Base-by-base conservation (phyloP, 108 stramenopile species). In the Cyclotella choctawhatcheeana region DNA sequence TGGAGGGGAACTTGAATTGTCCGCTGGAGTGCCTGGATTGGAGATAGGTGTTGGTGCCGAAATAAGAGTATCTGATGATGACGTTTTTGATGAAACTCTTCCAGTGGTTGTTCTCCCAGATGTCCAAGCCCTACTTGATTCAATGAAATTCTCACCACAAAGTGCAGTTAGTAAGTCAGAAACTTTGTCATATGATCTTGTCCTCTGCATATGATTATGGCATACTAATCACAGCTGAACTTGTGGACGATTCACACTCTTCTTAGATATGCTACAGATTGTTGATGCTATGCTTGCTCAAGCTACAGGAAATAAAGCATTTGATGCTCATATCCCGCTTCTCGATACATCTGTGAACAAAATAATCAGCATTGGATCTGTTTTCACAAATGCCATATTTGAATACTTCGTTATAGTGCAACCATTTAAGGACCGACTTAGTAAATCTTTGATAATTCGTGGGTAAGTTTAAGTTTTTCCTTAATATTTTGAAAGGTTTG, bases 21-120 rank as follows among this genome's bases (percentile, higher is more conserved):
- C 37, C 6, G 70, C 59, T 3, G 62, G 43, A 14, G 21, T 71
- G 0, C 59, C 58, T 40, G 70, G 70, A n/a, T 25, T 65, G 51
- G 50, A 56, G 55, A n/a, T 55, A 26, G 64, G 35, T 24, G 44
- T 31, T 45, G 73, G 73, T 2, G 34, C 58, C 27, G 33, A 12
- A 27, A 21, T 74, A 5, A 26, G 51, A 22, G 55, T 74, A 53
- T 0, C 33, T 21, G 73, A 74, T 33, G 43, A 45, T 50, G 21
- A 74, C 37, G 51, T 66, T 22, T 74, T 74, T 32, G 73, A 74
- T 60, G 45, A 71, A 27, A 71, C 2, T 71, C 44, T 44, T 20
- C 58, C 69, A 30, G 29, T 33, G 13, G 47, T 71, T 26, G 20
- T 1, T 13, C 43, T 29, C 25, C 69, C 69, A 30, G 58, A 71